phyloP scores from a whole-genome alignment of 228 moss, liverwort and hornwort species.

The Sphagnum magellanicum region DNA sequence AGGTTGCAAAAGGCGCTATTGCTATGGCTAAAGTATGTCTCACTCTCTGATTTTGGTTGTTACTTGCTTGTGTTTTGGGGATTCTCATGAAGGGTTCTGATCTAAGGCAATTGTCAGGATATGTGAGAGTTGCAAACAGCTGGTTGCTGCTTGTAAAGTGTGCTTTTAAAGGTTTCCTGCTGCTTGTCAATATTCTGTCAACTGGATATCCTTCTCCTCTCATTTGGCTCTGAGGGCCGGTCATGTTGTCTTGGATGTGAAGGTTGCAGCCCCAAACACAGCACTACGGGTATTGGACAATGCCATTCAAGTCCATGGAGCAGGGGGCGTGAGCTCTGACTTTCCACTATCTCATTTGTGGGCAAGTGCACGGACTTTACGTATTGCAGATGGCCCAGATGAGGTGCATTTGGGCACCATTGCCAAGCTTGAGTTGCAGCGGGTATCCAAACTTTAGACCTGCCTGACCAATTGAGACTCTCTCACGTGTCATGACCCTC shows the following conservation, averaged over 20 bases:
- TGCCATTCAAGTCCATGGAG: constrained; percentile 96
- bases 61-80: background rate
- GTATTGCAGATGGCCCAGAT: constrained; percentile 96
- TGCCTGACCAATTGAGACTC: no score
- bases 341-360: constrained; percentile 89
- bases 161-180: no score
- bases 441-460: constrained; percentile 45
- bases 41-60: background rate
- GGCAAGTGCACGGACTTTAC: constrained; percentile 74
- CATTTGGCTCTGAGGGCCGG: no score
- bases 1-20: constrained; percentile 83
- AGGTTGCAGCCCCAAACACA: constrained; percentile 92
- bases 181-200: no score
- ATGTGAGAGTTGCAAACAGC: background rate
- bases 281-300: constrained; percentile 78
- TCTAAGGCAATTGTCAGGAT: background rate
- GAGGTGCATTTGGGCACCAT: constrained; percentile 93
- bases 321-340: constrained; percentile 82
- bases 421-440: constrained; percentile 80
- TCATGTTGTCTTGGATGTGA: no score
- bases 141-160: no score
- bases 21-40: constrained; percentile 89
- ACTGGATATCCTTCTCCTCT: no score
- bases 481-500: no score
- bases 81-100: constrained; percentile 1